Conservation (phyloP, 2,329 filamentous ascomycete genomes). For the Teratosphaeriaceae sp. region DNA sequence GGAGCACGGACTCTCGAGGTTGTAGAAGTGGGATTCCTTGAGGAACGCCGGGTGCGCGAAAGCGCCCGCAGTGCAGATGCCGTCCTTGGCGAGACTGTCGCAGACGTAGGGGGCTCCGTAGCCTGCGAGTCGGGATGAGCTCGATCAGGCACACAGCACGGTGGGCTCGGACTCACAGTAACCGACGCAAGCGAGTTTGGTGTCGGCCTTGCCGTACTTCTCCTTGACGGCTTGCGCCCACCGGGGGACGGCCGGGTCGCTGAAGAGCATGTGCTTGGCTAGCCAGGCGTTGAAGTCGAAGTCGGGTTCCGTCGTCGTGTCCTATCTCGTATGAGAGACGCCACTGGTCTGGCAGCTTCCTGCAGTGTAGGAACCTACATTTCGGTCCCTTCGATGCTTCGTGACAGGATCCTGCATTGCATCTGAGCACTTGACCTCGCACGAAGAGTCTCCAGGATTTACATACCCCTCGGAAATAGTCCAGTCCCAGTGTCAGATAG, state of each 20-base stretch:
- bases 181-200: slow-evolving; percentile 15
- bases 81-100: slow-evolving; percentile 31
- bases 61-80: slow-evolving; percentile 36
- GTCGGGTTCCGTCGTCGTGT: slow-evolving; percentile 10
- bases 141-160: not conserved
- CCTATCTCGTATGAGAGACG: not conserved
- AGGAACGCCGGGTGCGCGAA: slow-evolving; percentile 48
- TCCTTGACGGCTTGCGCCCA: slow-evolving; percentile 13
- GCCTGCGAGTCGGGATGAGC: slow-evolving; percentile 25
- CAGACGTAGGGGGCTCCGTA: slow-evolving; percentile 31
- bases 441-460: not conserved
- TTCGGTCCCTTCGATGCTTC: slow-evolving; percentile 10
- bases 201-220: slow-evolving; percentile 10
- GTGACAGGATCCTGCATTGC: slow-evolving; percentile 8
- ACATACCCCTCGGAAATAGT: slow-evolving; percentile 15
- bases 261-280: slow-evolving; percentile 10
- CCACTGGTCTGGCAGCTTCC: too few relatives aligned
- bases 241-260: slow-evolving; percentile 9
- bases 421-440: not conserved
- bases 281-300: slow-evolving; percentile 15
- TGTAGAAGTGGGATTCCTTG: slow-evolving; percentile 41
- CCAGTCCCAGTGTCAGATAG: slow-evolving; percentile 11
- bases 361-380: too few relatives aligned
- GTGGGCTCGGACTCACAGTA: slow-evolving; percentile 3
- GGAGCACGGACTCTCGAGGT: slow-evolving; percentile 27